Conservation (phyloP, 2,329 filamentous ascomycete species). For the Berkeleyomyces basicola region DNA sequence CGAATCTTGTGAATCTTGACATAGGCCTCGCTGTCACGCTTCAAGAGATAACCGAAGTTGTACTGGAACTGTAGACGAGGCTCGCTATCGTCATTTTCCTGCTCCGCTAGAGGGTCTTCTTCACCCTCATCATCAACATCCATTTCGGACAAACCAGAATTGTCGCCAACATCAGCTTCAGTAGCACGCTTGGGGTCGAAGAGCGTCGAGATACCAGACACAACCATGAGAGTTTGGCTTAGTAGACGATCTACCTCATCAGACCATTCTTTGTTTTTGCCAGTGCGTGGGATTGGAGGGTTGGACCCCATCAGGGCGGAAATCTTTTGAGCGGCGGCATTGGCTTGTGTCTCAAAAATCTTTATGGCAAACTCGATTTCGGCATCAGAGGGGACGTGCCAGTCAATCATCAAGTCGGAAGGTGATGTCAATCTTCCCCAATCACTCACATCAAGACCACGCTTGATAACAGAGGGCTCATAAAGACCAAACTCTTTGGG, state of each 20-base stretch:
- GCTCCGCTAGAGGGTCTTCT: conserved; percentile 38
- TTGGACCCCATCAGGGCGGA: conserved; percentile 65
- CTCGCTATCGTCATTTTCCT: conserved; percentile 59
- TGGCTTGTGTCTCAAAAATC: conserved; percentile 71
- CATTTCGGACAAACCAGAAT: conserved; percentile 26
- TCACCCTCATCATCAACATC: conserved; percentile 28
- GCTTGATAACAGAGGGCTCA: conserved; percentile 55
- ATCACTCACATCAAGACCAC: conserved; percentile 57
- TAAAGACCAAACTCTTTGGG: conserved; percentile 79
- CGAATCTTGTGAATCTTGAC: conserved; percentile 63
- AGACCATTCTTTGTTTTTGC: conserved; percentile 97
- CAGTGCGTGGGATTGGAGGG: conserved; percentile 72
- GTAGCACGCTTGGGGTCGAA: conserved; percentile 68
- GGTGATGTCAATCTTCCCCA: conserved; percentile 73
- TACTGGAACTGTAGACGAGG: conserved; percentile 78
- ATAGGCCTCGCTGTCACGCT: conserved; percentile 39
- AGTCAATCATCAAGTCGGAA: conserved; percentile 64
- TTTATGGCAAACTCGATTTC: conserved; percentile 83
- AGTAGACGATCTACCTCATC: conserved; percentile 88
- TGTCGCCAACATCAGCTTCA: conserved; percentile 25
- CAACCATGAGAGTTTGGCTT: conserved; percentile 70
- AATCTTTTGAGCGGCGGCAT: conserved; percentile 57
- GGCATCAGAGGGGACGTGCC: conserved; percentile 67
- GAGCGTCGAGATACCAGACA: conserved; percentile 75
- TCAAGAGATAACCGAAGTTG: conserved; percentile 70